Percentiles rank a stretch among this genome's conserved stretches.
These are phyloP conservation scores for Daldinia childiae DNA, from an alignment of 495 filamentous ascomycete genomes.

Conservation along the genomic window DNA sequence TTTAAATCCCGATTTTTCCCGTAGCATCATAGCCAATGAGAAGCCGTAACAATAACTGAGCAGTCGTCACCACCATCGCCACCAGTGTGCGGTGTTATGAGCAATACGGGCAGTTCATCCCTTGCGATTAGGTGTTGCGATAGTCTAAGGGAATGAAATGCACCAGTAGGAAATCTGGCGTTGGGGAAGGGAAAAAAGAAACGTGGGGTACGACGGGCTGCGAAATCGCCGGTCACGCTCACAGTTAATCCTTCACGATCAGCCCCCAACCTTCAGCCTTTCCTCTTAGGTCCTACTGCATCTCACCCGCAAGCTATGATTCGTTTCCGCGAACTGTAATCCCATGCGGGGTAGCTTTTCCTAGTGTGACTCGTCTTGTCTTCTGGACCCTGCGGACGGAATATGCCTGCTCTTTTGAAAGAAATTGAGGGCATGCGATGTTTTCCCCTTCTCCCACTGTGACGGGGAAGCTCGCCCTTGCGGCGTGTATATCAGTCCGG, in stretches of 20 bases:
- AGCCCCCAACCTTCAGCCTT: constrained; percentile 40
- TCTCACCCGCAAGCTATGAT: constrained; percentile 29
- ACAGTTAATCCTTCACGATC: constrained; percentile 40
- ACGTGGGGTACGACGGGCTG: constrained; percentile 31
- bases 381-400: constrained; percentile 23
- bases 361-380: constrained; percentile 23
- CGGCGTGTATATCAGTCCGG: constrained; percentile 35
- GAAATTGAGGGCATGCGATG: constrained; percentile 20
- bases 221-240: constrained; percentile 34
- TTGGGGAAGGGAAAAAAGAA: constrained; percentile 13
- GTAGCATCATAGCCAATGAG: constrained; percentile 20
- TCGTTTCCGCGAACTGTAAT: constrained; percentile 31
- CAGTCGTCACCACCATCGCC: constrained; percentile 23
- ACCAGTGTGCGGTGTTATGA: constrained; percentile 6
- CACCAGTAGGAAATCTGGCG: constrained; percentile 33
- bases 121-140: constrained; percentile 40
- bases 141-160: constrained; percentile 40
- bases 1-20: constrained; percentile 32
- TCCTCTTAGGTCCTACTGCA: constrained; percentile 39
- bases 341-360: constrained; percentile 39
- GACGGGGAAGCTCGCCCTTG: constrained; percentile 28
- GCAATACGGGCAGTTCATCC: constrained; percentile 14
- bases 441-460: constrained; percentile 23
- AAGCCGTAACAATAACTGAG: background rate
- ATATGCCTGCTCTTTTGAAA: constrained; percentile 13